Evolutionary conservation across 371 early-diverging fungal genomes (phyloP), one percentile per base, ranked within the genome.

Genomic region (Mortierella sp.): DNA sequence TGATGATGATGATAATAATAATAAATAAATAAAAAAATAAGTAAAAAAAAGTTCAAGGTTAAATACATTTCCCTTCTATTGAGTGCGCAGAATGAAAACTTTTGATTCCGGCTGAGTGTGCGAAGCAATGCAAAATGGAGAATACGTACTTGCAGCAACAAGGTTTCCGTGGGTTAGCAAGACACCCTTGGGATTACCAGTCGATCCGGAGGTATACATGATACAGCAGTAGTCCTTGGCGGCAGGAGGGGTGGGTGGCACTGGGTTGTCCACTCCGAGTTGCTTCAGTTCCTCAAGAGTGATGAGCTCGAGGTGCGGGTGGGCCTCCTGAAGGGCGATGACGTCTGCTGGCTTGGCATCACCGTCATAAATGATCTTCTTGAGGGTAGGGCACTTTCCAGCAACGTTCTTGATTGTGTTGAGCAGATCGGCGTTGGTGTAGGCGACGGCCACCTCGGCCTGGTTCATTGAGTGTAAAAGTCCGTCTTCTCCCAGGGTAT

Each of bases 181-280:
- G 6, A 95, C 94, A 63, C 97, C 97, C 82, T 96, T 97, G 42
- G 97, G 93, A 56, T 82, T 85, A 34, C 99, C 99, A 6, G 95
- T 94, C 2, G 94, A 93, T 47, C 98, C 99, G 42, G 95, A 95
- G 24, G 99, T 97, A 81, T 98, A 99, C 88, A 96, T 95, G 79
- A 99, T 93, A 81, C 96, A 90, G 70, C 95, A 94, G 48, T 92
- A 67, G 68, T 94, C 94, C 50, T 94, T 90, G 30, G 87, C 82
- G 24, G 82, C 86, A 15, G 97, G 93, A 15, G 86, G 83, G 17
- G 79, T 78, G 11, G 90, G 84, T 34, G 86, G 88, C n/a, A 70
- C 78, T 4, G 88, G 90, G 69, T 87, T 58, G 31, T 87, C 83
- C 32, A 79, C 82, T 39, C 95, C 97, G 37, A 92, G 76, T 17